Base-by-base conservation (phyloP, 129 eudicot species). In the Solidago caesia region DNA sequence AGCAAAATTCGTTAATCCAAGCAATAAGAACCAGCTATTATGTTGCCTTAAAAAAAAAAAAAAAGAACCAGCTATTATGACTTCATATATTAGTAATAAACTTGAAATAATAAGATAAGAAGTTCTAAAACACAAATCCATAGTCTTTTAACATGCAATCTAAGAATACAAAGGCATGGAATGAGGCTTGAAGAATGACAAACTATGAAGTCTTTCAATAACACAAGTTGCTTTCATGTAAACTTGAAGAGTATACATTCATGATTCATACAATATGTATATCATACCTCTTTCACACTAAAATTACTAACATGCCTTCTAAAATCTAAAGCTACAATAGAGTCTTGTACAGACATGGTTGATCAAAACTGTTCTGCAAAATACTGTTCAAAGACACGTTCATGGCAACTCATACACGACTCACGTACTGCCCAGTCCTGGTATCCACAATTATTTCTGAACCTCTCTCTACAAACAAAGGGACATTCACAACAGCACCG, bases 401-500 rank as follows among this genome's bases (percentile, higher is more conserved):
- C 25, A 41, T 9, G 39, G 68, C 68, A 39, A 64, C 68, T 64
- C 47, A 88, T 52, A 80, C 97, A 12, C 97, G 96, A 77, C 91
- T 90, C 78, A 87, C 84, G 33, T 94, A 94, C 82, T 85, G 89
- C 25, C 97, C 96, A 2, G 87, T 94, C 81, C 97, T 85, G 0
- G 98, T 86, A 88, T 94, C 98, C 45, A 94, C 87, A 80, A 90
- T 15, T 21, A 94, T 85, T 68, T 80, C 87, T 71, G 86, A 82
- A 48, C 89, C 97, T 58, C 81, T 81, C 9, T 85, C 83, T 70
- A 88, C 78, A 69, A 94, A 94, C 82, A 90, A 87, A 21, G 98
- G 97, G 3, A 94, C 98, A 65, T 49, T 83, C n/a, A 94, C 97
- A 61, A 85, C 79, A 33, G 95, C 98, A 73, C 98, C 98, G 5